phyloP scores from a whole-genome alignment of 306 rosid species.

The Datisca glomerata region DNA sequence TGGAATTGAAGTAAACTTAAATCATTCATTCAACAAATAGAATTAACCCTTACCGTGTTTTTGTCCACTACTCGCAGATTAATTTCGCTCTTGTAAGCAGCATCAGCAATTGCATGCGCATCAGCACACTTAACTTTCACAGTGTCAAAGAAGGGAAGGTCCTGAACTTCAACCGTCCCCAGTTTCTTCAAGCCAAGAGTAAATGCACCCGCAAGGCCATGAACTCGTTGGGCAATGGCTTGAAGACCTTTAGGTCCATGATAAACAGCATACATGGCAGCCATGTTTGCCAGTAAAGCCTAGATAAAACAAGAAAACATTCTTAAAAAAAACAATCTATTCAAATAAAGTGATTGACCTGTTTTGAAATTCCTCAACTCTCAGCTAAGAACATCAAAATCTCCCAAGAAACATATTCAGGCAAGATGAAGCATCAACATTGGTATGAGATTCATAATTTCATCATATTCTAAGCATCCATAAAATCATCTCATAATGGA shows the following conservation, averaged over 20 bases:
- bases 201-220: constrained; percentile 90
- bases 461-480: too few relatives aligned
- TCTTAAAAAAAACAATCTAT: constrained; percentile 15
- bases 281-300: constrained; percentile 99
- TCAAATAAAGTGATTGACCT: too few relatives aligned
- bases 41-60: constrained; percentile 47
- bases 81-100: constrained; percentile 57
- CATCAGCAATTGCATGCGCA: constrained; percentile 58
- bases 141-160: constrained; percentile 89
- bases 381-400: too few relatives aligned
- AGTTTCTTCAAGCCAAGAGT: constrained; percentile 88
- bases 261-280: constrained; percentile 97
- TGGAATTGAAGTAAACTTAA: constrained; percentile 7
- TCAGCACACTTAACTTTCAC: constrained; percentile 66
- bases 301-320: constrained; percentile 14
- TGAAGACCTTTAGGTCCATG: constrained; percentile 99
- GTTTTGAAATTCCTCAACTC: too few relatives aligned
- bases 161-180: constrained; percentile 82
- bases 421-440: too few relatives aligned
- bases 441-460: too few relatives aligned
- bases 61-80: constrained; percentile 72
- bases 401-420: background rate
- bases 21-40: constrained; percentile 7
- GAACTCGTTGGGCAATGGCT: constrained; percentile 66
- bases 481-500: constrained; percentile 3